Base-by-base conservation (phyloP, 169 alveolate genomes). In the Eimeria zaria region DNA sequence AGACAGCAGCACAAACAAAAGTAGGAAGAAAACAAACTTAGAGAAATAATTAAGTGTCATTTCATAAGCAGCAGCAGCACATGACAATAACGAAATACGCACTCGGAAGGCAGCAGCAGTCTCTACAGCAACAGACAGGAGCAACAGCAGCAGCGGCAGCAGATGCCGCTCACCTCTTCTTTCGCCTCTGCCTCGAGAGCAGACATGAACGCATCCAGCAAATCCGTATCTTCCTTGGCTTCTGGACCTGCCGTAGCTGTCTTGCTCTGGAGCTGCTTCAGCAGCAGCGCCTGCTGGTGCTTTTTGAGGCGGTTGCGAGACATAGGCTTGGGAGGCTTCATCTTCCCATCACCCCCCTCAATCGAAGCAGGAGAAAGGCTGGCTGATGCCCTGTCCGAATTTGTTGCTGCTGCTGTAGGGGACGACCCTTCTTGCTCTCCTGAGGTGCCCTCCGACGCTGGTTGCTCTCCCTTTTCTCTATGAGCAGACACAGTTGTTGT, bases 121-220 rank as follows among this genome's bases (percentile, higher is more conserved):
- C 20, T 46, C 60, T 46, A 41, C 87, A 76, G 6, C 58, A 12
- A 36, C 62, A 41, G 36, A 27, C 91, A 55, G 76, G 41, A 80
- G 44, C 89, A 55, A 53, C 62, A 55, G 44, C 91, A 55, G 76
- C 58, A 80, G 44, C 89, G 30, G 73, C 62, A 87, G 51, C 78
- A 33, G 27, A 53, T n/a, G 27, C 48, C 22, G 27, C 84, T 24
- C 39, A 93, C 96, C 94, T 93, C 96, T 24, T 81, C 96, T 67
- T 93, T 93, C 89, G 96, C 96, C 48, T 93, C 96, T 22, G 94
- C 7, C 89, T 93, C 96, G n/a, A 93, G 96, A 14, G 96, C 94
- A 41, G 93, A 60, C 96, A 93, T 93, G 80, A 93, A 93, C 53
- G 96, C 96, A 41, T 93, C 96, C 20, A 93, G 89, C n/a, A 88